Evolutionary conservation across 1,284 basidiomycete species (phyloP), one percentile per base, ranked within the genome.

Genomic region (Marasmius sp.): DNA sequence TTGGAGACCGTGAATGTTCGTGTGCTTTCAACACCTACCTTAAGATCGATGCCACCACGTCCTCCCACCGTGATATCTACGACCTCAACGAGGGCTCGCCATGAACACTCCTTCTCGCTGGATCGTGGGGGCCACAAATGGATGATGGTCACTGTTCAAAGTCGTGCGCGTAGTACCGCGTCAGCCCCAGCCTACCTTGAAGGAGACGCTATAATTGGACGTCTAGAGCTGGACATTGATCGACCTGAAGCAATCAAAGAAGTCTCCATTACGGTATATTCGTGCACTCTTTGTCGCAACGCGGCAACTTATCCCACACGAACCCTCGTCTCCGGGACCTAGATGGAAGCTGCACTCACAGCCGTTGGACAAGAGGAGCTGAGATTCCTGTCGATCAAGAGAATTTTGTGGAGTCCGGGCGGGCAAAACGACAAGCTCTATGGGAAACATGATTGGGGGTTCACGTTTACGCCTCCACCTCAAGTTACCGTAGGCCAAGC

Each of bases 361-460:
- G 72, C 74, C 9, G 81, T 78, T 33, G 80, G 76, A n/a, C 81
- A 79, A 66, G 79, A 79, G 61, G 76, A 81, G 64, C 65, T 77
- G 2, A 47, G 74, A 4, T 83, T 84, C 66, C 68, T 84, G 37
- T 69, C 77, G 38, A 68, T 76, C 9, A 71, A 74, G 18, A 68
- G 76, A n/a, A 65, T 69, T 48, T 60, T 82, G 47, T 78, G 81
- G 80, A 72, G 70, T 18, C 69, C 73, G 6, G 59, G 66, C 39
- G 68, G 65, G 49, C 53, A 57, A 41, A 71, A 66, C 61, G 67
- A 61, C 39, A 83, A 79, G 64, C 67, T 85, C 37, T 71, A 72
- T 20, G 81, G 84, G 18, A 72, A 72, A 33, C 73, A 79, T 57
- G 70, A 75, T 1, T 84, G 82, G 80, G 73, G 80, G 0, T 85